Base-by-base conservation (phyloP, 805 yeast species). In the Candida anglica region DNA sequence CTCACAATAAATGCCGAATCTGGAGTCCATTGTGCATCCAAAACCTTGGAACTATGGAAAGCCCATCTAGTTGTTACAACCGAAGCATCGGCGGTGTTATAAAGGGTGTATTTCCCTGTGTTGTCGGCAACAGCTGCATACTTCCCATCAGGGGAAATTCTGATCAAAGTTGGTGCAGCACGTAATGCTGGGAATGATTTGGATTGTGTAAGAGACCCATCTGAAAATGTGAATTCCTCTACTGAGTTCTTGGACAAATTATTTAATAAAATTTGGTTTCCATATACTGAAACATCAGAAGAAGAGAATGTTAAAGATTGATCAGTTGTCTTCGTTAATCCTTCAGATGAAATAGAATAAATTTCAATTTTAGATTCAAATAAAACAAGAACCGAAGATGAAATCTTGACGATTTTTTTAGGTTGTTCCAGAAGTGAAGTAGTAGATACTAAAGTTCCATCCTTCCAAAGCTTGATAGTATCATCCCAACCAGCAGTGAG, bases 401-500 rank as follows among this genome's bases (percentile, higher is more conserved):
- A 53, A 18, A 68, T 41, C 10, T 58, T 46, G 2, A 49, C 40
- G 3, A 61, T 32, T 31, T 51, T 58, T 38, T 58, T 63, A n/a
- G 73, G 71, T 44, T 66, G 73, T 13, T 44, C 24, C 17, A 47
- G 34, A 32, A 57, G 44, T 9, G 32, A 39, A 6, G 44, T 32
- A 3, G 47, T 21, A 7, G 32, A 20, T 13, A 33, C 35, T 26
- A 19, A 14, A 6, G 25, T 14, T 6, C 48, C 37, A 3, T 33
- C 34, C 10, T 48, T 39, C 67, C 69, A 60, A 11, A 52, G 27
- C 49, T 73, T 75, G 29, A 88, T 48, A 10, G 75, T 75, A 51
- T 86, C 95, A 58, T 91, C 98, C 98, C 98, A 93, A 3, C 89
- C 94, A 15, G 77, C 66, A n/a, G 87, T 69, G 14, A 77, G 48